Evolutionary conservation across 805 yeast species (phyloP), one percentile per base, ranked within the genome.

Genomic region (Ogataea polymorpha): DNA sequence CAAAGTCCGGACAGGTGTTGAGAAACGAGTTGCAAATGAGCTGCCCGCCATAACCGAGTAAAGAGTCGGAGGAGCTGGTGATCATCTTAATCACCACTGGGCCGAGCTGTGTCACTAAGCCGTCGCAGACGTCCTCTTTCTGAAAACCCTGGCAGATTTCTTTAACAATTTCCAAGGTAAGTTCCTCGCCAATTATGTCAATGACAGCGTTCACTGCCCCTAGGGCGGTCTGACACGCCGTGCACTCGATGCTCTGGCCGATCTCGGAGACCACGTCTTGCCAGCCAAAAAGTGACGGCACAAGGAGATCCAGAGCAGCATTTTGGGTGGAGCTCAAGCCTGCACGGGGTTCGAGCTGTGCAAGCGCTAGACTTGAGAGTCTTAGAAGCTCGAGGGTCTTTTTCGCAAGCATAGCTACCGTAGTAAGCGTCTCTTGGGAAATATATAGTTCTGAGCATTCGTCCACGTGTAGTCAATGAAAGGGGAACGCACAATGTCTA

Each of bases 241-340:
- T 28, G 21, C 35, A 32, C 27, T 32, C 35, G 8, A 32, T 32
- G 21, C 16, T 21, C 23, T 20, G 24, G 20, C 35, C 35, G 3
- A 13, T 11, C n/a, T 17, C 25, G 21, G 18, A 16, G 8, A 15
- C 35, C 5, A 32, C 15, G 10, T 20, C 17, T 12, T 21, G 24
- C 35, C 35, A 32, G 17, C 35, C 35, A 32, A 32, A 32, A 2
- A 32, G 25, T 5, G 35, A 21, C 6, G 35, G 35, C 15, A 32
- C n/a, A 5, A 32, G 18, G 2, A 32, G 15, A 6, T 32, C 35
- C 12, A 32, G 12, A 13, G 35, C 35, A 6, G 35, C 23, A 7
- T 32, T 20, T 5, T 32, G 35, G 14, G 23, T 28, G 12, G 35
- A 20, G 18, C 24, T 16, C 18, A 32, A n/a, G 4, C 34, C 18